A percentile compares a stretch with the other conserved stretches of the same genome.
These are phyloP conservation scores for Trichoderma sp. DNA, from an alignment of 2,329 filamentous ascomycete species.

Conservation along the genomic window DNA sequence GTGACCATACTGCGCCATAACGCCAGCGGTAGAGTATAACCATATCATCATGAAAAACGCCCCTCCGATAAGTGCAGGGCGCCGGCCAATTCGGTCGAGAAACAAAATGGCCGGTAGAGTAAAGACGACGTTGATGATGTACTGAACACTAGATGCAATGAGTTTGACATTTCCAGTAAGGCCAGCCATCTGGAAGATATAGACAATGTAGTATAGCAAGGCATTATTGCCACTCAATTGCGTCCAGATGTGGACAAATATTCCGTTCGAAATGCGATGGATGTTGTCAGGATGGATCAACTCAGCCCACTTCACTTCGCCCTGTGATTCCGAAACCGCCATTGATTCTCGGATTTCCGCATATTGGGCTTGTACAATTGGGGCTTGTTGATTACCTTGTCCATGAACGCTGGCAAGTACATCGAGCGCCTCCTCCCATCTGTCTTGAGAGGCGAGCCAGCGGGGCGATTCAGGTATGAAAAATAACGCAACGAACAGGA, in stretches of 20 bases:
- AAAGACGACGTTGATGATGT: background rate
- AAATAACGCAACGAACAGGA: background rate
- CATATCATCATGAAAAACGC: constrained; percentile 10
- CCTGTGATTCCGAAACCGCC: background rate
- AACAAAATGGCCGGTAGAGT: background rate
- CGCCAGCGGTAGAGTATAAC: background rate
- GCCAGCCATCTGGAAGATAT: constrained; percentile 10
- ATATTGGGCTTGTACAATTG: constrained; percentile 6
- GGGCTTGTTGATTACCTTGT: background rate
- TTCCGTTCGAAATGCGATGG: constrained; percentile 2
- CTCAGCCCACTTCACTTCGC: background rate
- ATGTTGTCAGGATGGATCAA: constrained; percentile 10
- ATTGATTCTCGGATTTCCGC: constrained; percentile 10
- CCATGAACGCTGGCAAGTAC: background rate
- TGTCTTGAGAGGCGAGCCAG: constrained; percentile 4
- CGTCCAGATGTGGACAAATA: constrained; percentile 7
- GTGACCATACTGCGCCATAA: constrained; percentile 6
- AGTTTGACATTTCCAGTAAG: constrained; percentile 5
- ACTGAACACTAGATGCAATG: background rate
- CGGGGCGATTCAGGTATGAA: constrained; percentile 9
- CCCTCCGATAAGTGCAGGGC: background rate
- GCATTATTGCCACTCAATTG: constrained; percentile 10
- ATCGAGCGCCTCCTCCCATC: constrained; percentile 2
- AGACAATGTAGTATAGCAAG: constrained; percentile 1
- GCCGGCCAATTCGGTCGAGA: constrained; percentile 1